A percentile compares a stretch with the other conserved stretches of the same genome.
phyloP scores from a whole-genome alignment of 1,284 basidiomycete genomes.

The Boletus semigastroideus region DNA sequence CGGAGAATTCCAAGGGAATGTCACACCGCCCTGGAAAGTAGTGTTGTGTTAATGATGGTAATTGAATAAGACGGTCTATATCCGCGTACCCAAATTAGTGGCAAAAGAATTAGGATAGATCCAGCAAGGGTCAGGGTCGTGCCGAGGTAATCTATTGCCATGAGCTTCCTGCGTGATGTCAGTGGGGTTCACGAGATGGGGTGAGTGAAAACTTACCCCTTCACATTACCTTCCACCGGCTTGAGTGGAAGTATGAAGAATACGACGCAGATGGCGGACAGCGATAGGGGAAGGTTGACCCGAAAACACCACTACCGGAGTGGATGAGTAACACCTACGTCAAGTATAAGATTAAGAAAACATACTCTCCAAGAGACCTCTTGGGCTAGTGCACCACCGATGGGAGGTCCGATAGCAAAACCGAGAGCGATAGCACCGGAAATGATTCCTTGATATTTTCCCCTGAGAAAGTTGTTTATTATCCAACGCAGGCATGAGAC shows the following conservation, averaged over 20 bases:
- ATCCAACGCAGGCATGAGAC: not conserved
- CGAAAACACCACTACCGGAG: slow-evolving; percentile 60
- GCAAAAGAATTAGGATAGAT: slow-evolving; percentile 64
- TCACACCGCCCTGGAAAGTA: slow-evolving; percentile 55
- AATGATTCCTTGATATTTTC: slow-evolving; percentile 67
- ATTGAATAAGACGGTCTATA: not conserved
- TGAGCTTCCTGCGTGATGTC: slow-evolving; percentile 49
- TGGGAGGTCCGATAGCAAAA: slow-evolving; percentile 52
- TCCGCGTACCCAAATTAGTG: slow-evolving; percentile 66
- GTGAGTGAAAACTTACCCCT: slow-evolving; percentile 33
- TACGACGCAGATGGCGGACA: slow-evolving; percentile 52
- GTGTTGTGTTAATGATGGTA: slow-evolving; percentile 4
- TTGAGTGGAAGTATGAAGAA: slow-evolving; percentile 66
- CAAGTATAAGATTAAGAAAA: not conserved
- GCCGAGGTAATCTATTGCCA: slow-evolving; percentile 69
- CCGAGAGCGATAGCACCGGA: slow-evolving; percentile 48
- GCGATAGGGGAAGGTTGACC: slow-evolving; percentile 63
- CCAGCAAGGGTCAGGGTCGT: slow-evolving; percentile 56
- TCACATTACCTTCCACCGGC: slow-evolving; percentile 57
- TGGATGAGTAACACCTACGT: not conserved
- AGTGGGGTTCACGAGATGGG: not conserved
- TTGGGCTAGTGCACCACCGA: slow-evolving; percentile 58
- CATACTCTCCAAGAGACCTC: slow-evolving; percentile 62
- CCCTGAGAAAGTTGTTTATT: slow-evolving; percentile 35
- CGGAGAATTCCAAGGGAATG: slow-evolving; percentile 67